Evolutionary conservation across 768 basidiomycete species (phyloP), one percentile per base, ranked within the genome.

Genomic region (Psilocybe tampanensis): DNA sequence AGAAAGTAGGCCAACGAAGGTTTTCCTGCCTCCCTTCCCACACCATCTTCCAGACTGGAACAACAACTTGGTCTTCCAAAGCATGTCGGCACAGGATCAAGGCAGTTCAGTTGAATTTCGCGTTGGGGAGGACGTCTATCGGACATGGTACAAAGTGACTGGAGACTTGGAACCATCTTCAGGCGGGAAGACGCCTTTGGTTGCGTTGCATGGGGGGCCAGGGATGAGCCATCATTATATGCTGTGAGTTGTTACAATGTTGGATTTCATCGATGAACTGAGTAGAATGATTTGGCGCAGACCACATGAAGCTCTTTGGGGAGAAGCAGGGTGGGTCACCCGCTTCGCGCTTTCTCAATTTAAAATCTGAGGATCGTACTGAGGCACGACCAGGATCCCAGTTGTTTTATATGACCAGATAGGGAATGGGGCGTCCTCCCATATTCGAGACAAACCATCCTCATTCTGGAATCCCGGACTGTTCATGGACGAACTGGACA

Each of bases 331-430:
- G 47, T 39, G 18, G 7, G 22, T 19, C n/a, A n/a, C n/a, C n/a
- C n/a, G n/a, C n/a, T n/a, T n/a, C n/a, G n/a, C n/a, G n/a, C n/a
- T n/a, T n/a, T 39, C 12, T 9, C 18, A 21, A 3, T 15, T 22
- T 21, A 8, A 4, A 42, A 34, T 5, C 36, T 41, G 8, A 6
- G 15, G 8, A 18, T n/a, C 5, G 17, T 5, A n/a, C n/a, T n/a
- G 11, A 32, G 2, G 11, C n/a, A n/a, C 26, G 17, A 19, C 47
- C 24, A 47, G 61, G 7, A 55, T 56, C 32, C 78, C 80, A 24
- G 72, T 83, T 53, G 64, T 84, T 29, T 67, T 82, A 47, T 83
- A 83, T 64, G 79, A 83, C 62, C 83, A 83, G 60, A 55, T 85
- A 39, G 82, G 83, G 8, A 74, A 72, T 62, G 80, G 80, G 17